Conservation (phyloP, 2,329 filamentous ascomycete species). For the Onygenales sp. region DNA sequence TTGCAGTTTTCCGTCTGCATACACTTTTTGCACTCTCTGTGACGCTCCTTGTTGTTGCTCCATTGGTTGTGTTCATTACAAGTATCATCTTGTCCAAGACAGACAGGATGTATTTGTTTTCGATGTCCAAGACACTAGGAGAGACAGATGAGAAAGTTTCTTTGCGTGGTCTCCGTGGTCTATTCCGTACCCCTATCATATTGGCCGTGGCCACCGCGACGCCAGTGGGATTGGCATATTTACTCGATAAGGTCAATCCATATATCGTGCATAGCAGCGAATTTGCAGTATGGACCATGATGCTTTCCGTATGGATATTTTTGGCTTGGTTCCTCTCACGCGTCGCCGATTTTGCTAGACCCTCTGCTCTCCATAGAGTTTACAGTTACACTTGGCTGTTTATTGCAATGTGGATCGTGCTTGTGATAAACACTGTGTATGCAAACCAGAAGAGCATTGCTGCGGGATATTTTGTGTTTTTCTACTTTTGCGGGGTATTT, state of each 20-base stretch:
- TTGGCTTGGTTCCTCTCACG: conserved; percentile 74
- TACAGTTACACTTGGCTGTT: conserved; percentile 84
- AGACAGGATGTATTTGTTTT: conserved; percentile 85
- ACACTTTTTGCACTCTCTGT: conserved; percentile 85
- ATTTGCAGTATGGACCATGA: conserved; percentile 84
- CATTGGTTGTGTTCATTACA: conserved; percentile 60
- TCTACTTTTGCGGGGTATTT: conserved; percentile 69
- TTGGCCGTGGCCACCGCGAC: conserved; percentile 57
- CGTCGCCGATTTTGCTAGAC: conserved; percentile 67
- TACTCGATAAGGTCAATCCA: conserved; percentile 77
- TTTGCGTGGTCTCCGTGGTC: conserved; percentile 68
- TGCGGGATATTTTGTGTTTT: conserved; percentile 70
- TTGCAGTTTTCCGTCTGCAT: conserved; percentile 69
- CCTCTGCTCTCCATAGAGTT: conserved; percentile 74
- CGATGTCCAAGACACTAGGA: conserved; percentile 53
- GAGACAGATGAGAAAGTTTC: conserved; percentile 52
- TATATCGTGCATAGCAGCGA: conserved; percentile 83
- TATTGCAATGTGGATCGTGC: conserved; percentile 58
- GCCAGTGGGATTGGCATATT: conserved; percentile 62
- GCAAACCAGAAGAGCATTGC: conserved; percentile 64
- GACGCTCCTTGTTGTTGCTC: conserved; percentile 69
- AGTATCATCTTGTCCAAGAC: conserved; percentile 58
- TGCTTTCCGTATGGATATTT: conserved; percentile 70
- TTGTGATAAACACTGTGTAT: conserved; percentile 65
- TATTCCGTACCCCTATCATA: conserved; percentile 74